Percentiles rank a stretch among this genome's conserved stretches.
phyloP scores from a whole-genome alignment of 352 stramenopile species.

The Pythium aquatile region DNA sequence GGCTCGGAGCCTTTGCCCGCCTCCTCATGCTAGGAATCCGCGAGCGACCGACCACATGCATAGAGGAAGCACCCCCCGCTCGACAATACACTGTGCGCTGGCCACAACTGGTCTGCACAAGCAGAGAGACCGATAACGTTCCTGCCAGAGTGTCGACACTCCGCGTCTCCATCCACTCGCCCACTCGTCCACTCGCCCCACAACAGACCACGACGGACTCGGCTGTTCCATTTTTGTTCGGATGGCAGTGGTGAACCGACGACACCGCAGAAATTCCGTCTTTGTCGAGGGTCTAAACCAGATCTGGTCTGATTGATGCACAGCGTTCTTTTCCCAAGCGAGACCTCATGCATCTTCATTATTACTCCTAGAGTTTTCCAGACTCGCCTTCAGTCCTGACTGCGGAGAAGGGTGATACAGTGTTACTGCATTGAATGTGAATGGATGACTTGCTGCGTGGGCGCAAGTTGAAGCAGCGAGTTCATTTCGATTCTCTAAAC shows the following conservation, averaged over 20 bases:
- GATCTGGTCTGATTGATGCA: constrained; percentile 1
- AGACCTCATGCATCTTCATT: too few species aligned
- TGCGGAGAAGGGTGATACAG: too few species aligned
- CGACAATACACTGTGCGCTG: background rate
- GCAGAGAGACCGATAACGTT: background rate
- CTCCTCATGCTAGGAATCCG: background rate
- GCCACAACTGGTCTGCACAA: background rate
- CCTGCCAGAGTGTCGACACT: background rate
- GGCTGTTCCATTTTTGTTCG: constrained; percentile 5
- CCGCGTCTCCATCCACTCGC: background rate
- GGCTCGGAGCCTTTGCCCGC: background rate
- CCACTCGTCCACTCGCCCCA: background rate
- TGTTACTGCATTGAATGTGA: background rate
- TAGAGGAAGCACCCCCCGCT: background rate
- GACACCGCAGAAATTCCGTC: constrained; percentile 2
- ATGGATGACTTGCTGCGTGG: background rate
- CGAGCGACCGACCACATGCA: background rate
- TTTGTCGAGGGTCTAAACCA: background rate
- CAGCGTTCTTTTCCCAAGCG: background rate
- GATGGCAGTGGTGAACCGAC: background rate
- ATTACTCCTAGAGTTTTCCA: too few species aligned
- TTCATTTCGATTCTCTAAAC: background rate
- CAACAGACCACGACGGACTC: background rate
- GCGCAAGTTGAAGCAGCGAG: constrained; percentile 4
- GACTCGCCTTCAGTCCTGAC: too few species aligned